Percentiles rank a stretch among this genome's conserved stretches.
Conservation (phyloP, 768 basidiomycete genomes). For the Harrya chromipes region DNA sequence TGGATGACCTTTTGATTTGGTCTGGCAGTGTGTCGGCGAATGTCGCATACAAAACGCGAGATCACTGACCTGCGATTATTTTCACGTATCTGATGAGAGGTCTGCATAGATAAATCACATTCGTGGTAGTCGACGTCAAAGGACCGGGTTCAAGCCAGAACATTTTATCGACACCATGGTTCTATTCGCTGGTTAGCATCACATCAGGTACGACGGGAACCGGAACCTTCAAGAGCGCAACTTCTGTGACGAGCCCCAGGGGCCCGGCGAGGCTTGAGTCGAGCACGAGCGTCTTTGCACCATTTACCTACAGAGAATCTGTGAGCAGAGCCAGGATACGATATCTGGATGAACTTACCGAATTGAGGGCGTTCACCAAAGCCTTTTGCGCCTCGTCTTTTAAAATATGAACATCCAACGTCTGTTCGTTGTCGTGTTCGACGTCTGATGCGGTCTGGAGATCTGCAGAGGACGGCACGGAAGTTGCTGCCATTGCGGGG, state of each 20-base stretch:
- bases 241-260: conserved; percentile 92
- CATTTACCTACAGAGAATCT: conserved; percentile 60
- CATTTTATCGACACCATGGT: conserved; percentile 99
- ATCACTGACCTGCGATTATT: conserved; percentile 77
- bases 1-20: conserved; percentile 82
- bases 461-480: conserved; percentile 33
- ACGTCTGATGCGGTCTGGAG: conserved; percentile 33
- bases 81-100: conserved; percentile 83
- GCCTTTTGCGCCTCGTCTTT: conserved; percentile 78
- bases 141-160: conserved; percentile 96
- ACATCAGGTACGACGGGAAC: conserved; percentile 2
- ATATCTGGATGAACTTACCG: conserved; percentile 40
- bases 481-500: conserved; percentile 27
- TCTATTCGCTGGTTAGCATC: conserved; percentile 45
- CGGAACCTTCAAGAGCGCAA: conserved; percentile 82
- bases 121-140: conserved; percentile 75
- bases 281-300: conserved; percentile 95
- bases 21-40: conserved; percentile 49
- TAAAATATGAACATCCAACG: conserved; percentile 59
- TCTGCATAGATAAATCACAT: conserved; percentile 90
- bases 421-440: conserved; percentile 35
- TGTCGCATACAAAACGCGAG: conserved; percentile 4
- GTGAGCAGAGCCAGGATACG: conserved; percentile 4
- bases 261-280: conserved; percentile 87
- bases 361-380: conserved; percentile 83